Evolutionary conservation across 2,329 filamentous ascomycete genomes (phyloP), one percentile per base, ranked within the genome.

Genomic region (Aspergillus transmontanensis): DNA sequence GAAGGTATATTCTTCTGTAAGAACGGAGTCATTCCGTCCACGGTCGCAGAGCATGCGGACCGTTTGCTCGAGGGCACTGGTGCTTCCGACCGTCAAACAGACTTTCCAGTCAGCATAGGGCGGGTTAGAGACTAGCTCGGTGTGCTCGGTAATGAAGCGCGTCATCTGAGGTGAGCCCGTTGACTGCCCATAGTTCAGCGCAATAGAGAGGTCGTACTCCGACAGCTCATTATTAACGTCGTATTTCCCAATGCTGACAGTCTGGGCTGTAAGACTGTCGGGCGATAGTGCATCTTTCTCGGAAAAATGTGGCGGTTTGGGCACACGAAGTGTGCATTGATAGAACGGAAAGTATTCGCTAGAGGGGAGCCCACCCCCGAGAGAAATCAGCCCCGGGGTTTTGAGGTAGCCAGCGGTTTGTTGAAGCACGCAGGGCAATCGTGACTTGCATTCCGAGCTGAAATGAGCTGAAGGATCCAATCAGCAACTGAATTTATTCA

Each of bases 121-220:
- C 12, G 93, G 92, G 61, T 86, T 82, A 76, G 90, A 90, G n/a
- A 94, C 86, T 58, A 96, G 86, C 74, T 97, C 92, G 0, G 92
- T 94, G 79, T 96, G 93, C 81, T 97, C 93, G 0, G 92, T 94
- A 59, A 96, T 83, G 81, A 90, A 96, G 63, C 93, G 87, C 66
- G 96, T 81, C 76, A 97, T 84, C 79, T 96, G 93, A 5, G 91
- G 89, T 2, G 91, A 87, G 7, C 93, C 93, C 23, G 87, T 87
- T 9, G 91, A 89, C 78, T 95, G 91, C 34, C 90, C 90, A 76
- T 97, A 97, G 80, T 97, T 96, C 75, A 96, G 87, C 0, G 90
- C 91, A 60, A 93, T 92, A 28, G 89, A 86, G 48, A 97, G 86
- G 79, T 97, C 93, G 72, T 80, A 70, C 5, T 55, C 56, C 26